A percentile compares a stretch with the other conserved stretches of the same genome.
Conservation (phyloP, 1,139 yeast genomes). For the Pichia sp. region DNA sequence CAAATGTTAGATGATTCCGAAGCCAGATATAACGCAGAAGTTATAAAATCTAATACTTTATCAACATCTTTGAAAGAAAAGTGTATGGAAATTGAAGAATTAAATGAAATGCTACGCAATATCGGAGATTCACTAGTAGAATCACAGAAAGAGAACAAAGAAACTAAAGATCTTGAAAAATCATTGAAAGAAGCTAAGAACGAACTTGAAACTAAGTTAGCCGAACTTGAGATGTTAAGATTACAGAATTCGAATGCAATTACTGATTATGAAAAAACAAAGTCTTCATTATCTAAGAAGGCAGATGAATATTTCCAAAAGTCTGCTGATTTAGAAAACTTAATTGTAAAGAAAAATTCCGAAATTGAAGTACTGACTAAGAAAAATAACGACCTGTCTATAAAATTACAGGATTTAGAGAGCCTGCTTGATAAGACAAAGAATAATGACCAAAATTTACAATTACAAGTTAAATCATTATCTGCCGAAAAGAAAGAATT, state of each 20-base stretch:
- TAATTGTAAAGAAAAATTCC: slow-evolving; percentile 10
- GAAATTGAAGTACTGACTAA: slow-evolving; percentile 10
- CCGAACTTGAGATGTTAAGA: slow-evolving; percentile 31
- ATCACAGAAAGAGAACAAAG: slow-evolving; percentile 22
- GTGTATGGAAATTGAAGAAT: slow-evolving; percentile 47
- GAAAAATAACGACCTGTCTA: slow-evolving; percentile 17
- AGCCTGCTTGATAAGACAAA: slow-evolving; percentile 6
- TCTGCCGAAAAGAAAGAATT: slow-evolving; percentile 27
- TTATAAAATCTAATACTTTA: slow-evolving; percentile 6
- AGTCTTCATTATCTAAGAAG: slow-evolving; percentile 21
- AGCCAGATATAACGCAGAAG: slow-evolving; percentile 21
- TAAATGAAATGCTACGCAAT: slow-evolving; percentile 66
- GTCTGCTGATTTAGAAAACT: slow-evolving; percentile 5
- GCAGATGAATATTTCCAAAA: slow-evolving; percentile 16
- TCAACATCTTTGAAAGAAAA: slow-evolving; percentile 23
- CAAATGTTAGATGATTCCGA: slow-evolving; percentile 18
- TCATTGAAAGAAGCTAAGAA: slow-evolving; percentile 11
- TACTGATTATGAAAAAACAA: slow-evolving; percentile 31
- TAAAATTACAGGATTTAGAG: slow-evolving; percentile 31
- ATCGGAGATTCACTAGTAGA: slow-evolving; percentile 75
- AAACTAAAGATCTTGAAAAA: slow-evolving; percentile 18
- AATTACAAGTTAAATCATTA: slow-evolving; percentile 16
- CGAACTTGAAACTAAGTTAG: slow-evolving; percentile 24
- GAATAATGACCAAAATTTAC: slow-evolving; percentile 12
- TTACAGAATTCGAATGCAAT: slow-evolving; percentile 32